phyloP scores from a whole-genome alignment of 1,139 yeast species.

The Nakaseomyces delphensis region DNA sequence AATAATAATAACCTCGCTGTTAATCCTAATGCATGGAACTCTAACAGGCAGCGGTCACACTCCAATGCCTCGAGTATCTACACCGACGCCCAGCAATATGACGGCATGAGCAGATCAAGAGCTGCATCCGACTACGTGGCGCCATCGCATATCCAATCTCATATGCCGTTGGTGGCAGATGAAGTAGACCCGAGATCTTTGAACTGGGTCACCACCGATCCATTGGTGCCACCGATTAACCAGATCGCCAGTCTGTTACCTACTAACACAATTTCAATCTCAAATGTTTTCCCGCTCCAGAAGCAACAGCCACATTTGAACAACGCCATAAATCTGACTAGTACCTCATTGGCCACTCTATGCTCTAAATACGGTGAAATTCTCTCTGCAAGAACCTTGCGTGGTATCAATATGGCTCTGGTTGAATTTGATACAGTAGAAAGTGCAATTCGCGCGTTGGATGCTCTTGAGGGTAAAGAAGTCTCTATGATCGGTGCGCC shows the following conservation, averaged over 20 bases:
- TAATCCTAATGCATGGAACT: conserved; percentile 10
- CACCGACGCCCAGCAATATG: conserved; percentile 23
- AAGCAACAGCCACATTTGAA: conserved; percentile 37
- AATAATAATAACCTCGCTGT: conserved; percentile 7
- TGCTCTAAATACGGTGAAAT: conserved; percentile 47
- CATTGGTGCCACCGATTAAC: conserved; percentile 52
- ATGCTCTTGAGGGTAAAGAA: conserved; percentile 71
- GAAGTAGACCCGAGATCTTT: conserved; percentile 44
- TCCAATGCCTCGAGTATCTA: conserved; percentile 29
- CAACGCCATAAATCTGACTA: conserved; percentile 27
- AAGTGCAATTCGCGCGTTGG: conserved; percentile 69
- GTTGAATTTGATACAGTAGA: conserved; percentile 68
- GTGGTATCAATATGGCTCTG: conserved; percentile 50
- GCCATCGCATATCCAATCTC: conserved; percentile 15
- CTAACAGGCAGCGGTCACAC: conserved; percentile 22
- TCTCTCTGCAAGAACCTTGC: conserved; percentile 49
- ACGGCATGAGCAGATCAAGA: conserved; percentile 32
- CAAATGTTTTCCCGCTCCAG: conserved; percentile 55
- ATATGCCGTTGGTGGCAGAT: conserved; percentile 37
- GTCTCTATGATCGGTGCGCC: conserved; percentile 59
- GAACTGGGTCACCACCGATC: conserved; percentile 53
- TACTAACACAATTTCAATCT: conserved; percentile 65
- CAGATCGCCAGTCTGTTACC: conserved; percentile 26
- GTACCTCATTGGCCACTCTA: conserved; percentile 35
- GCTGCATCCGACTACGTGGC: conserved; percentile 34